Base-by-base conservation (phyloP, 768 basidiomycete genomes). In the Neoboletus subvelutipes region DNA sequence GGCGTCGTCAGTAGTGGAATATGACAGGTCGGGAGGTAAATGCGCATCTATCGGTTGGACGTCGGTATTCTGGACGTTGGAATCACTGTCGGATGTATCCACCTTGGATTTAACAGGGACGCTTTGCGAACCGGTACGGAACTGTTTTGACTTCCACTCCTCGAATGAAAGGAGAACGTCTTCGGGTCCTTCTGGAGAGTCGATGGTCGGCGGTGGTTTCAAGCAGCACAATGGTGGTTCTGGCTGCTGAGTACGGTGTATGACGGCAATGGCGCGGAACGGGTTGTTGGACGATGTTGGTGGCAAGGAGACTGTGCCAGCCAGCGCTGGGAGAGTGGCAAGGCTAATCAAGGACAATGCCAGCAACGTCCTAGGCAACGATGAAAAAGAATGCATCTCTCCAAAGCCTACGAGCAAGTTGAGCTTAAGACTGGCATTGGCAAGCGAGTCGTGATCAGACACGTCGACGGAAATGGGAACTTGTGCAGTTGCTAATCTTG, bases 131-230 rank as follows among this genome's bases (percentile, higher is more conserved):
- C 71, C 66, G 13, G 65, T 68, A 58, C 82, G 77, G 46, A 76
- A 65, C 55, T 86, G 87, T 61, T 82, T 89, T 33, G 83, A 83
- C 66, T 92, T 92, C 92, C 92, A 94, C 62, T 93, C 92, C 64
- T 93, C 88, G 65, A 94, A 94, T 0, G 90, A 89, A 22, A 92
- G 80, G 22, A 93, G 73, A 6, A 87, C 72, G 51, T 86, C 83
- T 50, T 85, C 85, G 5, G 79, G 73, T 8, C 75, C 73, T 42
- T 83, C 80, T 39, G 75, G 69, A 3, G 81, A 69, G 43, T 73
- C 70, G 4, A 52, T 33, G 12, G 55, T 73, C 17, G 73, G 65
- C 1, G 70, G 67, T 5, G 86, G 82, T 45, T 80, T 85, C 52
- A 92, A 75, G 64, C 87, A 88, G 73, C 90, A 92, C 50, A 90